phyloP scores from a whole-genome alignment of 495 filamentous ascomycete genomes.

The Hamigera avellanea region DNA sequence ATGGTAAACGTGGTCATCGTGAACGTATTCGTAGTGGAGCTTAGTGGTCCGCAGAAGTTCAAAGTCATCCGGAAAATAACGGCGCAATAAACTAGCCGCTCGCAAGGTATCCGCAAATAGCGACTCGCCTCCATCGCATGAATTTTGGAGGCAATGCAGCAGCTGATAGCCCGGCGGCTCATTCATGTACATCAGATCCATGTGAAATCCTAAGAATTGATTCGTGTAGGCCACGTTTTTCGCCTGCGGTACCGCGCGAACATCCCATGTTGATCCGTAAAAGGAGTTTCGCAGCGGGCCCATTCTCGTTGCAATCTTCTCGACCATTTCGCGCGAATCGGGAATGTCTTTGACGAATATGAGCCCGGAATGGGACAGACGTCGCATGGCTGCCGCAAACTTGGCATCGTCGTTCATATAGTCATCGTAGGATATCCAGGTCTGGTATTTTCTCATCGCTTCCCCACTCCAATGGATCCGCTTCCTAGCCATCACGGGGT shows the following conservation, averaged over 20 bases:
- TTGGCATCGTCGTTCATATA: conserved; percentile 48
- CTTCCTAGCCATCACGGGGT: not conserved
- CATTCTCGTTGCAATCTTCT: conserved; percentile 55
- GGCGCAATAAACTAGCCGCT: conserved; percentile 41
- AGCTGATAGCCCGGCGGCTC: conserved; percentile 72
- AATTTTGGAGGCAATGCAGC: conserved; percentile 74
- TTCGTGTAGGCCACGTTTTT: conserved; percentile 89
- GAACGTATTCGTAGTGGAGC: conserved; percentile 55
- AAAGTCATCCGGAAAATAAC: conserved; percentile 11
- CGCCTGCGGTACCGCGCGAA: conserved; percentile 59
- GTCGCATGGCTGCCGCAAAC: conserved; percentile 41
- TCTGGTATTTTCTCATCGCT: conserved; percentile 14
- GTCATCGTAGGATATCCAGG: conserved; percentile 51
- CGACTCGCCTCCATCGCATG: conserved; percentile 64
- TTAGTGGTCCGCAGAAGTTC: conserved; percentile 27
- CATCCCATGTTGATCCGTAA: conserved; percentile 85
- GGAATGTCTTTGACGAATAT: conserved; percentile 66
- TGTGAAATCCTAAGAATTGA: conserved; percentile 69
- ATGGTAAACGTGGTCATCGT: conserved; percentile 51
- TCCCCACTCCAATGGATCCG: conserved; percentile 21
- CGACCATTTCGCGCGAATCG: conserved; percentile 46
- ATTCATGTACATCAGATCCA: conserved; percentile 83
- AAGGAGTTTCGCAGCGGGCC: conserved; percentile 71
- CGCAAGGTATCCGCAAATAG: conserved; percentile 64
- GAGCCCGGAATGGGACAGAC: conserved; percentile 49